phyloP scores from a whole-genome alignment of 768 basidiomycete genomes.

The Clitopilus passeckerianus region DNA sequence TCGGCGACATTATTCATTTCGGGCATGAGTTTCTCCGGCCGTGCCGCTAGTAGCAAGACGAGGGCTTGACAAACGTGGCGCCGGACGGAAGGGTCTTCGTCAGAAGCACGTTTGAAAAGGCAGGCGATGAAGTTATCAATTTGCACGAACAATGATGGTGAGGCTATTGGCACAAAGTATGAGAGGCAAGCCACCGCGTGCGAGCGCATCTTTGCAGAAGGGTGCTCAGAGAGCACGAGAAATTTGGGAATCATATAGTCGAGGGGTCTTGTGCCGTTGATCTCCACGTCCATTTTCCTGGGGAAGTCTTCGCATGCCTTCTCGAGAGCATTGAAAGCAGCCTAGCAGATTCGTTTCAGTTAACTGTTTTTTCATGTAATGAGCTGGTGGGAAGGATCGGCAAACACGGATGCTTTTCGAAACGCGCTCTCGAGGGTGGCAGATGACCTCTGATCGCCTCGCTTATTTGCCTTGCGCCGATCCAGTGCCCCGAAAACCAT shows the following conservation, averaged over 20 bases:
- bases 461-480: neutral
- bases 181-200: constrained; percentile 94
- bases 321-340: constrained; percentile 89
- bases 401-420: neutral
- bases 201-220: constrained; percentile 83
- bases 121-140: constrained; percentile 92
- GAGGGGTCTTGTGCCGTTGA: constrained; percentile 88
- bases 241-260: constrained; percentile 98
- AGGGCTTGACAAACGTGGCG: constrained; percentile 95
- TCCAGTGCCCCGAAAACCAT: constrained; percentile 5
- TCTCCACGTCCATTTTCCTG: constrained; percentile 89
- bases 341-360: constrained; percentile 33
- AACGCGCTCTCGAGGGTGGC: neutral
- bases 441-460: neutral
- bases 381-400: constrained; percentile 1
- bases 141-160: constrained; percentile 83
- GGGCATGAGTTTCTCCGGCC: constrained; percentile 95
- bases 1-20: constrained; percentile 94
- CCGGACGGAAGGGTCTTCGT: constrained; percentile 90
- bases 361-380: constrained; percentile 7
- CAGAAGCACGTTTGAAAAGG: constrained; percentile 92
- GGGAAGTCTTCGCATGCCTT: constrained; percentile 98
- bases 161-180: constrained; percentile 85
- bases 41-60: constrained; percentile 85
- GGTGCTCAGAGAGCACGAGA: constrained; percentile 81